Evolutionary conservation across 2,329 filamentous ascomycete genomes (phyloP), one percentile per base, ranked within the genome.

Genomic region (Alternaria infectoria): DNA sequence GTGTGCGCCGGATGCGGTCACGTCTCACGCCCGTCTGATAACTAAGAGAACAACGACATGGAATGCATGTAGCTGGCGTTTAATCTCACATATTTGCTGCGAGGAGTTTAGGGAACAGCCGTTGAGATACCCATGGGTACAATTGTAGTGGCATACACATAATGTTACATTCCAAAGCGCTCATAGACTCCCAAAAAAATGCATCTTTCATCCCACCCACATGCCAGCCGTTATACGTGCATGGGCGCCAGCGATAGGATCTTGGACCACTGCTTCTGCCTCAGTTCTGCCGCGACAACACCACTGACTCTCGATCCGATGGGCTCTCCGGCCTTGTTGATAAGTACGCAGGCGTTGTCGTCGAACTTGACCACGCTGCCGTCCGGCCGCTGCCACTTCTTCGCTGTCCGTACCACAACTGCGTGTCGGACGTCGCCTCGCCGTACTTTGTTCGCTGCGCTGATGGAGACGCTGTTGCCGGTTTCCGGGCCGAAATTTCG

Each of bases 251-350:
- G 88, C 72, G 93, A 97, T 78, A 99, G 82, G 75, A 99, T 98
- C 88, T 98, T 99, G 75, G 93, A 97, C 96, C 96, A 99, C 83
- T 97, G 91, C 86, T 92, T 96, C 79, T 92, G 89, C 79, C 92
- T 90, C 80, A 99, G 82, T 84, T 99, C 96, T 28, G 90, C 87
- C 62, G 93, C 96, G 47, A 99, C 96, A 47, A 98, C 89, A 69
- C 94, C 88, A 88, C 77, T 74, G 66, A 70, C 69, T 79, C 96
- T 90, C 15, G 92, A 93, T 56, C 96, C 96, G 72, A 99, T 93
- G 23, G 96, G 96, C 80, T 99, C 96, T 46, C 96, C 96, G 10
- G 93, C 87, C 87, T 98, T 99, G 84, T 96, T 98, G 81, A 99
- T 91, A 71, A 99, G 85, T 49, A 99, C 96, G 79, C 96, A 99